Evolutionary conservation across 805 yeast genomes (phyloP).

Genomic region (Candida quercuum): DNA sequence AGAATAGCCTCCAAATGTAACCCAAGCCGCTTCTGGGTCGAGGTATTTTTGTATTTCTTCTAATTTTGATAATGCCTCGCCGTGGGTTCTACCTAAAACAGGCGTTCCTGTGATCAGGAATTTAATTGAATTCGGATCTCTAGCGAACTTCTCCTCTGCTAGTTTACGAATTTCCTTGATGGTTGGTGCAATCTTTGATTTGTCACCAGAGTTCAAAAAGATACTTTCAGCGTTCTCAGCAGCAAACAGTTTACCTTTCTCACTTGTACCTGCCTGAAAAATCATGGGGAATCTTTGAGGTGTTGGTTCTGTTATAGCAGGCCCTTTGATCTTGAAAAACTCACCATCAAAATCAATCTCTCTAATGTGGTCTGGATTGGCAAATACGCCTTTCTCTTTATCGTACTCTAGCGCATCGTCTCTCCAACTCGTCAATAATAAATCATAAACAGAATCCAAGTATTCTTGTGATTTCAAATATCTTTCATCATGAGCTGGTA

Average conservation of each 20-base stretch:
- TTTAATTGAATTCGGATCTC: slow-evolving; percentile 34
- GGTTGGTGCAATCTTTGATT: slow-evolving; percentile 24
- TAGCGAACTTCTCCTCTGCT: slow-evolving; percentile 29
- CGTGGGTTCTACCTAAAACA: slow-evolving; percentile 32
- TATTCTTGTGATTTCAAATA: slow-evolving; percentile 36
- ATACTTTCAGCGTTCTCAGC: slow-evolving; percentile 38
- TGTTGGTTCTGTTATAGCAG: slow-evolving; percentile 34
- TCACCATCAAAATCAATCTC: slow-evolving; percentile 34
- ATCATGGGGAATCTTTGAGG: no score
- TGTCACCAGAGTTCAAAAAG: slow-evolving; percentile 30
- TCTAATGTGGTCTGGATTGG: slow-evolving; percentile 32
- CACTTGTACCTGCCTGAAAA: slow-evolving; percentile 39
- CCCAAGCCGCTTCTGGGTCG: slow-evolving; percentile 36
- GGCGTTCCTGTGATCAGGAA: slow-evolving; percentile 28
- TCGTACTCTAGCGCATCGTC: slow-evolving; percentile 30
- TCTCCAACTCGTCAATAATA: slow-evolving; percentile 36
- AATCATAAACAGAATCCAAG: slow-evolving; percentile 32
- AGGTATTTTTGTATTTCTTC: slow-evolving; percentile 26
- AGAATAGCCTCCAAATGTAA: slow-evolving; percentile 33
- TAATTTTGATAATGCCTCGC: slow-evolving; percentile 32
- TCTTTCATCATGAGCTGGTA: slow-evolving; percentile 37
- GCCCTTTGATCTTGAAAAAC: slow-evolving; percentile 34
- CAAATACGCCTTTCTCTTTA: slow-evolving; percentile 23
- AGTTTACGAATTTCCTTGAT: slow-evolving; percentile 26
- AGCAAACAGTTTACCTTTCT: slow-evolving; percentile 34